phyloP scores from a whole-genome alignment of 345 rosid species.

The Eucalyptus dawsonii region DNA sequence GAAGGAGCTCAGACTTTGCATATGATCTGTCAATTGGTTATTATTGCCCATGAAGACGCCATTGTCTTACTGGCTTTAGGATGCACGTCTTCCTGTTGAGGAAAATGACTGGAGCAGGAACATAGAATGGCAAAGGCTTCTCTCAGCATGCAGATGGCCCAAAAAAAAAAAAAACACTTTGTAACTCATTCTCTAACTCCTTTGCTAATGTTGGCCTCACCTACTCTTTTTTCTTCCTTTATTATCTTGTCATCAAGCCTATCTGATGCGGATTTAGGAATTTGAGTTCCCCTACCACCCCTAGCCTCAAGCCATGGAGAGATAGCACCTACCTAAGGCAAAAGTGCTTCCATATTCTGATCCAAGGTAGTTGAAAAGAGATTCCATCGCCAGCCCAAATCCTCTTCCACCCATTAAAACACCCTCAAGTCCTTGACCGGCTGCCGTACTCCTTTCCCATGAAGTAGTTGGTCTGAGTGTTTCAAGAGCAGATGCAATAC shows the following conservation, averaged over 20 bases:
- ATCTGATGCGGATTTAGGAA: not conserved
- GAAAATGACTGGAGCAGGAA: not conserved
- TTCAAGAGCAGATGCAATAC: slow-evolving; percentile 85
- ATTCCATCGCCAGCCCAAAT: slow-evolving; percentile 96
- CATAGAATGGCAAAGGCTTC: not conserved
- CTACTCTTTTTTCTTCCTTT: not conserved
- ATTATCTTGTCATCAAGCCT: not conserved
- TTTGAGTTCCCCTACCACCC: not conserved
- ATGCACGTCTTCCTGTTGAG: not conserved
- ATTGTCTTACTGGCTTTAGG: not conserved
- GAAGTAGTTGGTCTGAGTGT: slow-evolving; percentile 91
- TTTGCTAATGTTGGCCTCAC: not conserved
- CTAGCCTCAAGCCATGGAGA: not conserved
- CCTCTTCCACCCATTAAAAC: slow-evolving; percentile 97
- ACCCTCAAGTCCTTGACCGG: slow-evolving; percentile 70
- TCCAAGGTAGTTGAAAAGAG: slow-evolving; percentile 83
- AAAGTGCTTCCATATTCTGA: slow-evolving; percentile 93
- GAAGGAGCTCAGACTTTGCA: not conserved
- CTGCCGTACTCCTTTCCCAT: slow-evolving; percentile 89
- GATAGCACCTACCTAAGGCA: slow-evolving; percentile 54
- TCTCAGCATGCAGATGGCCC: not conserved
- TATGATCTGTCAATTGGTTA: not conserved
- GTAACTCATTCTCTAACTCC: not conserved
- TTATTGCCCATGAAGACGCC: not conserved
- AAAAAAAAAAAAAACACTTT: not conserved